These are phyloP conservation scores for Emericellopsis terricola DNA, from an alignment of 495 filamentous ascomycete species.

Conservation along the genomic window DNA sequence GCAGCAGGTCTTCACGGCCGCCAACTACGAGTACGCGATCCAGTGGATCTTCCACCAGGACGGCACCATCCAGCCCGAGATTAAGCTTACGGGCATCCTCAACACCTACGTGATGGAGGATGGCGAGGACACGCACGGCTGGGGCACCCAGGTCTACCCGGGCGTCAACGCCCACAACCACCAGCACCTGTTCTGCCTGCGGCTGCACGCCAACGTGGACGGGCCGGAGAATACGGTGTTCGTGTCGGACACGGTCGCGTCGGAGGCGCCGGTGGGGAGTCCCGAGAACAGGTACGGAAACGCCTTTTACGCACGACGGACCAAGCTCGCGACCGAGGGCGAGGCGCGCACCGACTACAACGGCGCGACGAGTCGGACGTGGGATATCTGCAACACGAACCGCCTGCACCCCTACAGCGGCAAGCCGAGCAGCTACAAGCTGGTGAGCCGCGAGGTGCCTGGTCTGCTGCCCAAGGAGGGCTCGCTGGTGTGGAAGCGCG, in stretches of 20 bases:
- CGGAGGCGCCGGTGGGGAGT: slow-evolving; percentile 54
- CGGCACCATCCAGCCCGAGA: slow-evolving; percentile 83
- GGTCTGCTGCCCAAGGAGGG: not conserved
- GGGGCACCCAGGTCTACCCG: slow-evolving; percentile 73
- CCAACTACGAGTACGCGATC: slow-evolving; percentile 80
- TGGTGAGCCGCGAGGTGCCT: not conserved
- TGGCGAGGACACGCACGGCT: slow-evolving; percentile 45
- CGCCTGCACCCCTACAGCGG: slow-evolving; percentile 68
- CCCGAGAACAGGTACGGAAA: slow-evolving; percentile 79
- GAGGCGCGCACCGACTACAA: slow-evolving; percentile 61
- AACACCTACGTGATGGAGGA: slow-evolving; percentile 89
- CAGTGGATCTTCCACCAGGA: slow-evolving; percentile 34
- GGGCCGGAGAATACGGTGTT: slow-evolving; percentile 75
- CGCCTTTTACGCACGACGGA: slow-evolving; percentile 66
- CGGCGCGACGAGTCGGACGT: slow-evolving; percentile 20
- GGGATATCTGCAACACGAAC: slow-evolving; percentile 24
- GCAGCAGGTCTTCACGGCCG: slow-evolving; percentile 88
- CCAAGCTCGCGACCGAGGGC: slow-evolving; percentile 41
- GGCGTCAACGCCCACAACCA: slow-evolving; percentile 57
- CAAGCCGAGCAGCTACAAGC: slow-evolving; percentile 3
- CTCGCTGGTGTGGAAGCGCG: not conserved
- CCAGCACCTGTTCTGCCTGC: slow-evolving; percentile 89
- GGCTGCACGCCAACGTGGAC: slow-evolving; percentile 79
- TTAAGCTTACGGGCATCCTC: slow-evolving; percentile 88
- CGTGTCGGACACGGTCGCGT: slow-evolving; percentile 54